Base-by-base conservation (phyloP, 179 eudicot genomes). In the Sideroxylon spinosum region DNA sequence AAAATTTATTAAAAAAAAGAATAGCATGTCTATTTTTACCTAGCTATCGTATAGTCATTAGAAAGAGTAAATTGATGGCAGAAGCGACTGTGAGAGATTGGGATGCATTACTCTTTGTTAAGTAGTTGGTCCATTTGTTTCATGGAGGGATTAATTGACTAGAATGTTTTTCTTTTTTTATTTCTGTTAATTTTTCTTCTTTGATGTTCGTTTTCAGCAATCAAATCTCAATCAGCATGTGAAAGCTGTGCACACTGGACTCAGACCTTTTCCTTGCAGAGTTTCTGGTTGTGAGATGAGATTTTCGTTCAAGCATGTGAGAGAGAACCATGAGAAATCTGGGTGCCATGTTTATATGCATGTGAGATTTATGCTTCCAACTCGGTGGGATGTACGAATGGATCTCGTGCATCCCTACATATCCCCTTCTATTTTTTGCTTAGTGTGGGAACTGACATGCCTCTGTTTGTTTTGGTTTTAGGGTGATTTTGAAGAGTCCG, bases 401-500 rank as follows among this genome's bases (percentile, higher is more conserved):
- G 29, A 25, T 10, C 29, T 19, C 2, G 17, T 61, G 17, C 19
- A 13, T 1, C 11, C 2, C 28, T 10, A 17, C 13, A 2, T 3
- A 3, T 13, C 20, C 28, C 17, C 4, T 14, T 28, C 0, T 52
- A 19, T 20, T 48, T 49, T 26, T 5, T 12, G 11, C 10, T 10
- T 25, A 2, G 61, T 8, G 63, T 19, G 72, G 73, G 68, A 75
- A 74, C n/a, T 61, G 57, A 57, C 73, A 19, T 69, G 14, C 32
- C 12, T 0, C 16, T 76, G 61, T 29, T 63, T 53, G 9, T 23
- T 66, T 16, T 25, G 23, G 67, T 19, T 77, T n/a, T 81, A 95
- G 99, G 99, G 99, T 48, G 90, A 93, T 79, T 85, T 95, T 83
- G 93, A 85, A 71, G 99, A 86, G 73, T 61, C 87, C 9, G 99